Evolutionary conservation across 257 asterid genomes (phyloP), one percentile per base, ranked within the genome.

Genomic region (Linaria vulgaris): DNA sequence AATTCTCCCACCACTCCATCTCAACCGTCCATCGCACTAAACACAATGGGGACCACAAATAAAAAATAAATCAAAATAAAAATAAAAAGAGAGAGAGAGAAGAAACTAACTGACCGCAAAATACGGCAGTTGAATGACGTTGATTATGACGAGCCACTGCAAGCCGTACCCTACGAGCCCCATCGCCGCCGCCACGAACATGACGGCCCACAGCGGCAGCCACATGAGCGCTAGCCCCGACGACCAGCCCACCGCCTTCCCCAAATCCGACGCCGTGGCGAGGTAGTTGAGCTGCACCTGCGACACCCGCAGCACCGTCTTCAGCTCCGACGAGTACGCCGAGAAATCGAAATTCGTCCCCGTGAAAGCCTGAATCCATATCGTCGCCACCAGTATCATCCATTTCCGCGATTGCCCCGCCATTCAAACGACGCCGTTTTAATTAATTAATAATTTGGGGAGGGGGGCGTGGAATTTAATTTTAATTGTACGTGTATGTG

Each of bases 351-450:
- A 88, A 59, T 90, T 87, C 6, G 96, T 87, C 1, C 96, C 96
- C 9, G 95, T 91, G 66, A 86, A 91, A 3, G 98, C 96, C 82
- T 91, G 98, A 69, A 91, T 81, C 95, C 94, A 91, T 12, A 86
- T 80, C 13, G 90, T 83, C 6, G 96, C 96, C 12, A 86, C 79
- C 10, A 91, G 82, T 41, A 88, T 83, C 85, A 81, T 80, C 98
- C 98, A 91, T 63, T 91, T 91, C 58, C 85, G 78, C 1, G 96
- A 82, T 38, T 85, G 78, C 20, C 76, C 95, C 0, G 76, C 80
- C 87, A 80, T 82, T 16, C 17, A 34, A 8, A 30, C 71, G 70
- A 44, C 20, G 68, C 22, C 46, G 78, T 19, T 50, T 43, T 16
- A 12, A n/a, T n/a, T n/a, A n/a, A n/a, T n/a, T n/a, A n/a, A n/a